Evolutionary conservation across 1,284 basidiomycete genomes (phyloP).

Genomic region (Fomitopsis betulina): DNA sequence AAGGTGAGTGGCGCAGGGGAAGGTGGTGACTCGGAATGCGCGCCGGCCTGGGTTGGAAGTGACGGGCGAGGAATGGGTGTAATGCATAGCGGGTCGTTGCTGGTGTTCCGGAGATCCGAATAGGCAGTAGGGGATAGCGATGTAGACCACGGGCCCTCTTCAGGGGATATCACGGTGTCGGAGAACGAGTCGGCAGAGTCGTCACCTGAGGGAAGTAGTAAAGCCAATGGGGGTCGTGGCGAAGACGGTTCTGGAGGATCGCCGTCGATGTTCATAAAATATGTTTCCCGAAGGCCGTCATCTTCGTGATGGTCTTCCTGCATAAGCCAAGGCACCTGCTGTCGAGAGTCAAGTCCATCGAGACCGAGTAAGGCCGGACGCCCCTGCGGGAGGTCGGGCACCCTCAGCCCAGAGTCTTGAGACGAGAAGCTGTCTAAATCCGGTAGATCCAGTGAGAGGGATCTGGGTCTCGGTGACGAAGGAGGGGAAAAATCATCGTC

Average conservation of each 20-base stretch:
- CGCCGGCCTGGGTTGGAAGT: conserved; percentile 7
- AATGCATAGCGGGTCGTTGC: conserved; percentile 11
- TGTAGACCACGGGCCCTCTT: conserved; percentile 12
- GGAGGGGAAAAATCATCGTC: conserved; percentile 9
- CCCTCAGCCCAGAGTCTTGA: neutral
- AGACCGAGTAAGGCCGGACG: neutral
- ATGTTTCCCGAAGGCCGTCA: neutral
- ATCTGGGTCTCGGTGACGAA: conserved; percentile 5
- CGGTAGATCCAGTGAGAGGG: conserved; percentile 5
- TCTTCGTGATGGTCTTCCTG: neutral
- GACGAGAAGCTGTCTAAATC: conserved; percentile 3
- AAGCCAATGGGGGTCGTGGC: conserved; percentile 4
- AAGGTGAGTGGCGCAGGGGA: conserved; percentile 14
- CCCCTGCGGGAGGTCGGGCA: neutral
- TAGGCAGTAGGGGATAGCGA: conserved; percentile 14
- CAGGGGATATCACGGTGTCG: conserved; percentile 18
- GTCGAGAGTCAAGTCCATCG: neutral
- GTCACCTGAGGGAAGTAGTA: conserved; percentile 12
- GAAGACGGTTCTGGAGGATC: conserved; percentile 10
- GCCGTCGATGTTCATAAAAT: conserved; percentile 10
- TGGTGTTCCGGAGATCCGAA: conserved; percentile 12
- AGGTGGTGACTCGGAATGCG: conserved; percentile 5
- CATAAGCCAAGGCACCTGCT: neutral
- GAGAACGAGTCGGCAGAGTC: conserved; percentile 15
- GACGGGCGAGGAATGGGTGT: conserved; percentile 20